Evolutionary conservation across 2,329 filamentous ascomycete genomes (phyloP).

Genomic region (Huntiella bhutanensis): DNA sequence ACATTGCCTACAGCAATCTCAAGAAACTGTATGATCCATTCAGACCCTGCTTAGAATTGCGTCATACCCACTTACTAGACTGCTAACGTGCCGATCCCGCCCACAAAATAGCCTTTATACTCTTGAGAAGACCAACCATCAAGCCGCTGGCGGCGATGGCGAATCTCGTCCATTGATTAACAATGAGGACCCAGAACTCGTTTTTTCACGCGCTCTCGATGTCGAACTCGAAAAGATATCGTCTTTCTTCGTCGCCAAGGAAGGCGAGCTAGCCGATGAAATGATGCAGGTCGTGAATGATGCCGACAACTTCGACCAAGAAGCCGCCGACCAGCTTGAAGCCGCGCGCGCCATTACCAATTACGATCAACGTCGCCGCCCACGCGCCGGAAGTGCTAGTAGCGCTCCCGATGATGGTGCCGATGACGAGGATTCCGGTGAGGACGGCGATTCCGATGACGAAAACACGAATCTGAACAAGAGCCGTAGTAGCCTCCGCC

Average conservation of each 20-base stretch:
- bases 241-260: slow-evolving; percentile 78
- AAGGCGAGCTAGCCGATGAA: slow-evolving; percentile 70
- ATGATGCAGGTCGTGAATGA: slow-evolving; percentile 60
- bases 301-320: slow-evolving; percentile 46
- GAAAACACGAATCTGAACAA: slow-evolving; percentile 36
- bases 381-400: slow-evolving; percentile 19
- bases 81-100: not conserved
- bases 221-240: slow-evolving; percentile 86
- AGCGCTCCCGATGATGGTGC: slow-evolving; percentile 33
- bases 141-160: slow-evolving; percentile 44
- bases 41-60: not conserved
- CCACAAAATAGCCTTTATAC: slow-evolving; percentile 59
- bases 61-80: slow-evolving; percentile 13
- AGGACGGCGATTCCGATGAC: slow-evolving; percentile 46
- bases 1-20: slow-evolving; percentile 94
- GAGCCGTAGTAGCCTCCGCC: slow-evolving; percentile 21
- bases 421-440: slow-evolving; percentile 26
- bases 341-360: slow-evolving; percentile 16
- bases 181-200: slow-evolving; percentile 54
- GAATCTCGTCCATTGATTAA: slow-evolving; percentile 72
- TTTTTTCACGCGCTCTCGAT: slow-evolving; percentile 68
- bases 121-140: slow-evolving; percentile 58
- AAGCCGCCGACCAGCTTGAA: slow-evolving; percentile 27
- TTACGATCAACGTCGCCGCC: slow-evolving; percentile 13
- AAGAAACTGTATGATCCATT: slow-evolving; percentile 69